Evolutionary conservation across 768 basidiomycete genomes (phyloP).

Genomic region (Postia placenta): DNA sequence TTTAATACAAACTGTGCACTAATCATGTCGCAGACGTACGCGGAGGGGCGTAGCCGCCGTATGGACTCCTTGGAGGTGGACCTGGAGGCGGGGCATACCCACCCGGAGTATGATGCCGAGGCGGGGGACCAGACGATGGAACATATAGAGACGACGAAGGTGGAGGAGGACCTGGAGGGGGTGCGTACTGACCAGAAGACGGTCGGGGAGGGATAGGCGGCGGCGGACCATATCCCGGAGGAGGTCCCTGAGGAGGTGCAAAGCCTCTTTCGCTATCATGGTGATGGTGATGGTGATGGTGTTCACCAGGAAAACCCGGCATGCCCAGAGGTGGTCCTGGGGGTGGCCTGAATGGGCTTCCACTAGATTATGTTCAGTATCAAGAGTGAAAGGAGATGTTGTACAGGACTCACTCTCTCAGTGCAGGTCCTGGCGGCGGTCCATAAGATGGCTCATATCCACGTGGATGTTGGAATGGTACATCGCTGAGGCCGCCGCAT

Average conservation of each 20-base stretch:
- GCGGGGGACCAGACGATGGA: constrained; percentile 13
- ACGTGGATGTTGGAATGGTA: neutral
- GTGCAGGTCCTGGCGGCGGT: constrained; percentile 17
- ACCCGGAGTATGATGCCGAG: neutral
- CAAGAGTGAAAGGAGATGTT: neutral
- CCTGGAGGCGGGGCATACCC: neutral
- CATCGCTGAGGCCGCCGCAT: neutral
- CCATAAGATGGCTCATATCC: constrained; percentile 18
- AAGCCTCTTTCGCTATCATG: neutral
- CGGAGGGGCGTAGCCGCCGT: constrained; percentile 18
- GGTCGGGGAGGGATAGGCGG: constrained; percentile 10
- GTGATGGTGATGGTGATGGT: constrained; percentile 8
- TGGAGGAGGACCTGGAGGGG: constrained; percentile 9
- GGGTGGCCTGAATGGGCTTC: constrained; percentile 5
- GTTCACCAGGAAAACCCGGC: constrained; percentile 9
- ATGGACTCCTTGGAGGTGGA: neutral
- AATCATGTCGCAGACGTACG: constrained; percentile 13
- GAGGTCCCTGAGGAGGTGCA: constrained; percentile 15
- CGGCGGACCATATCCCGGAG: constrained; percentile 12
- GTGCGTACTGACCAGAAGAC: neutral
- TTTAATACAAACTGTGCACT: too few relatives aligned
- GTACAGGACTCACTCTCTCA: constrained; percentile 10
- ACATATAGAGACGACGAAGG: neutral
- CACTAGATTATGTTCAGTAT: neutral
- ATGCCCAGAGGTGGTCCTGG: constrained; percentile 15